phyloP scores from a whole-genome alignment of 208 protist species.

The Phytomonas francai region DNA sequence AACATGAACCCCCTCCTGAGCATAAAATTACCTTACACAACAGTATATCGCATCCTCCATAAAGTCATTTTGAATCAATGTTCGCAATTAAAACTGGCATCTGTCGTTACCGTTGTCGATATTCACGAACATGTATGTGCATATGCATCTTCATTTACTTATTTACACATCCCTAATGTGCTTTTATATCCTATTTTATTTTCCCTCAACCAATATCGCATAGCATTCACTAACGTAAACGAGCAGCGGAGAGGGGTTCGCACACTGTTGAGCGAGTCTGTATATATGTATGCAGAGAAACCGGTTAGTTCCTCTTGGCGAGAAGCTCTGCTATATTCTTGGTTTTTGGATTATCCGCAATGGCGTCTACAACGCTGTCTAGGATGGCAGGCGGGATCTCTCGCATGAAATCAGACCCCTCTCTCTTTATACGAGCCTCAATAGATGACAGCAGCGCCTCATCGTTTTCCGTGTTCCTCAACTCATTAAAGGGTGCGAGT shows the following conservation, averaged over 20 bases:
- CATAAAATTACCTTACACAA: neutral
- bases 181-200: neutral
- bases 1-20: neutral
- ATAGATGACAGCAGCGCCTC: conserved; percentile 22
- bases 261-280: neutral
- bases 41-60: neutral
- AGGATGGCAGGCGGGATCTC: conserved; percentile 15
- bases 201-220: neutral
- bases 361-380: conserved; percentile 12
- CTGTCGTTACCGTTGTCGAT: conserved; percentile 7
- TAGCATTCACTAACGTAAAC: neutral
- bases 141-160: neutral
- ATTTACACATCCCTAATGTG: neutral
- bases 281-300: neutral
- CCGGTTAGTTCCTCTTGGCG: neutral
- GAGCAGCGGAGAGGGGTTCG: neutral
- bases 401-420: conserved; percentile 20
- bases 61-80: neutral
- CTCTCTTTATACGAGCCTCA: conserved; percentile 23
- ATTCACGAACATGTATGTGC: neutral
- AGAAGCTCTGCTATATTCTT: conserved; percentile 15
- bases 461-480: conserved; percentile 40
- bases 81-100: neutral
- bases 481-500: conserved; percentile 18
- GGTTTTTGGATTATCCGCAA: conserved; percentile 20